Base-by-base conservation (phyloP, 352 stramenopile species). In the Peronospora destructor region DNA sequence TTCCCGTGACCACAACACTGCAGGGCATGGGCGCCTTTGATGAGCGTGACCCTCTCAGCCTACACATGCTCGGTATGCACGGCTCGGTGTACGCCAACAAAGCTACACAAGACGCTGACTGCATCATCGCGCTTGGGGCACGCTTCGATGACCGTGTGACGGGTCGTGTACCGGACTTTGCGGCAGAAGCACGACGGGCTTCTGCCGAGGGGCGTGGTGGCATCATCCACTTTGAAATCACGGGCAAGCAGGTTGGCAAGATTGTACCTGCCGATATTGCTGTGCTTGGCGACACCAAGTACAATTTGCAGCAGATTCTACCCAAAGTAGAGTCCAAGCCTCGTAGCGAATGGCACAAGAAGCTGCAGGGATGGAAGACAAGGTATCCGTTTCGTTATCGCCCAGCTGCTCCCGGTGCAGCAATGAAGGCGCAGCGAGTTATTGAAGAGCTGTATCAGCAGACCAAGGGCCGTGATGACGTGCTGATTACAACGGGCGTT, bases 41-140 rank as follows among this genome's bases (percentile, higher is more conserved):
- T 47, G 94, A 98, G 61, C 72, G 89, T 36, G 83, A 97, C 64
- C 71, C 83, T 34, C 82, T 98, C 13, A 95, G 90, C 71, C 77
- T 97, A 43, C 95, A 98, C 62, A 98, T 98, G 91, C 70, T 98
- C 29, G 92, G 94, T 33, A 98, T 98, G 94, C 94, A 98, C 71
- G 94, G 92, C 6, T 96, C 95, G 16, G 87, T 94, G 35, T 98
- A 96, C 55, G 92, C 94, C 33, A 98, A 98, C 76, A 97, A 96
- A 52, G 82, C 95, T 44, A 95, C 97, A 46, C 92, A 98, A 73
- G 88, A 97, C 36, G 76, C 90, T 13, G 94, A 98, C 63, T 83
- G 96, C 28, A 79, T 98, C 46, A 91, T 98, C 44, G 90, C 87
- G 16, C 75, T 98, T 38, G 94, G 94, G 36, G 95, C 92, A 35